These are phyloP conservation scores for Botrytis medusae DNA, from an alignment of 2,329 filamentous ascomycete species.

Conservation along the genomic window DNA sequence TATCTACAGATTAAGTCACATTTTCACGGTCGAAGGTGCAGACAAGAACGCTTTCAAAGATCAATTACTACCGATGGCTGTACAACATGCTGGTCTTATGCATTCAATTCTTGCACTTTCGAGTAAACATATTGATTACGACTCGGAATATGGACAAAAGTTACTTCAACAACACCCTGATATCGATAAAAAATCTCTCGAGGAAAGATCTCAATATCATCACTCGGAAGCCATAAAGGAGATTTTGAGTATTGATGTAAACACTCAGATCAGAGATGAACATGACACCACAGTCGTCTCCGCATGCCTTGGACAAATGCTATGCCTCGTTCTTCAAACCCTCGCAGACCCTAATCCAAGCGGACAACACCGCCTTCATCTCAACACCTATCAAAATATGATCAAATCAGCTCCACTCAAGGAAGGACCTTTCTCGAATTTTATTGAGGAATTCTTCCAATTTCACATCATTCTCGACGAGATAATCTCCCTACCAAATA, in stretches of 20 bases:
- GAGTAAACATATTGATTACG: conserved; percentile 69
- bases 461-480: conserved; percentile 74
- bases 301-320: conserved; percentile 61
- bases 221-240: conserved; percentile 55
- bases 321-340: conserved; percentile 60
- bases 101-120: conserved; percentile 84
- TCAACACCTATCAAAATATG: conserved; percentile 71
- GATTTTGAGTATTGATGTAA: conserved; percentile 47
- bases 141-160: conserved; percentile 55
- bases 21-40: conserved; percentile 76
- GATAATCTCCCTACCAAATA: conserved; percentile 49
- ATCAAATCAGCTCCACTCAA: conserved; percentile 61
- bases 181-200: conserved; percentile 49
- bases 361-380: conserved; percentile 77
- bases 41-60: conserved; percentile 83
- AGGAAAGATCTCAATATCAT: conserved; percentile 55
- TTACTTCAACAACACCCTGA: conserved; percentile 51
- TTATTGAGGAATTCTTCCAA: conserved; percentile 75
- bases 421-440: conserved; percentile 70
- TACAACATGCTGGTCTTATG: conserved; percentile 79
- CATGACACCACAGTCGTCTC: conserved; percentile 47
- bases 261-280: conserved; percentile 45
- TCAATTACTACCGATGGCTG: conserved; percentile 78
- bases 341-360: conserved; percentile 55
- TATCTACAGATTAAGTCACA: conserved; percentile 72